Conservation (phyloP, 2,329 filamentous ascomycete species). For the Berkeleyomyces rouxiae region DNA sequence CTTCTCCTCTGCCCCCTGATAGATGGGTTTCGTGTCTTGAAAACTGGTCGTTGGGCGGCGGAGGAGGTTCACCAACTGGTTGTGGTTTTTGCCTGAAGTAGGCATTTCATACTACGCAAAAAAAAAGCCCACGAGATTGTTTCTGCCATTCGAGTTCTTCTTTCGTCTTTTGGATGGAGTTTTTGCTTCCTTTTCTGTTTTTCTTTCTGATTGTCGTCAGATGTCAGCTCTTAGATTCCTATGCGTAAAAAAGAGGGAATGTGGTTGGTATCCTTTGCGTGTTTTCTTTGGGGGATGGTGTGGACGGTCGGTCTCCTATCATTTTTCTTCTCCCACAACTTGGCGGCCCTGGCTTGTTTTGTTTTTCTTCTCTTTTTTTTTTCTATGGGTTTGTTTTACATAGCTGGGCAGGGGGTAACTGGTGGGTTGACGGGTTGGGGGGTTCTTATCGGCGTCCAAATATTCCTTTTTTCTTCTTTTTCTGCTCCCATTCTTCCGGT, state of each 20-base stretch:
- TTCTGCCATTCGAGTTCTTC: neutral
- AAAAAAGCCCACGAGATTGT: neutral
- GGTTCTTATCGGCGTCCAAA: conserved; percentile 6
- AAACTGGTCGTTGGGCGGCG: neutral
- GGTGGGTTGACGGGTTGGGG: neutral
- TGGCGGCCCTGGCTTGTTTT: neutral
- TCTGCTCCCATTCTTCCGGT: neutral
- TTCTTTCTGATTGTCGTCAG: neutral
- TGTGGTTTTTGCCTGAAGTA: neutral
- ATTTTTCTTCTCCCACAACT: conserved; percentile 3
- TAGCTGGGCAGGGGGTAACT: neutral
- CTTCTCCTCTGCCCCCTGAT: neutral
- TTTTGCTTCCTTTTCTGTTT: neutral
- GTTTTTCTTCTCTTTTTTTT: neutral
- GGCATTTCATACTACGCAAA: neutral
- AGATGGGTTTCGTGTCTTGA: no score
- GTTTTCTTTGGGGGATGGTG: neutral
- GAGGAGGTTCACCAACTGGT: neutral
- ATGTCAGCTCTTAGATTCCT: conserved; percentile 2
- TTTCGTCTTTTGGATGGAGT: neutral
- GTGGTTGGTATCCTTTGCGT: conserved; percentile 1
- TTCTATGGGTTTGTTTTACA: neutral
- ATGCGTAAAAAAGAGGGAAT: neutral
- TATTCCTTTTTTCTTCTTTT: neutral
- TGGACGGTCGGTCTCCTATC: neutral